Percentiles rank a stretch among this genome's conserved stretches.
Conservation (phyloP, 495 filamentous ascomycete genomes). For the Talaromyces thailandensis region DNA sequence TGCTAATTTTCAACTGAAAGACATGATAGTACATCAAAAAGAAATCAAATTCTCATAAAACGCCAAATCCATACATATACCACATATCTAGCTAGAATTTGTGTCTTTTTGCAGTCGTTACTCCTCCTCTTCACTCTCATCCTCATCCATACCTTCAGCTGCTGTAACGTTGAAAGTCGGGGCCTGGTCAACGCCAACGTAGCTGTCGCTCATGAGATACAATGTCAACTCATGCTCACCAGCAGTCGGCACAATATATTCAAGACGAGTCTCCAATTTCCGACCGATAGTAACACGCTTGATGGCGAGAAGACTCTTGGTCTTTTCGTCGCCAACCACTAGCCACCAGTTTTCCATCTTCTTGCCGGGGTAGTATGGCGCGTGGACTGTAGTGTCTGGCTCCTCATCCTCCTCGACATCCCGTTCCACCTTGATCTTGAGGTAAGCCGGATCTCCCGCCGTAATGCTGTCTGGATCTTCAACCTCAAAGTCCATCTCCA, state of each 20-base stretch:
- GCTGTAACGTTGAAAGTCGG: constrained; percentile 77
- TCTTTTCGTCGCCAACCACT: constrained; percentile 80
- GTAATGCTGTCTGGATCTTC: constrained; percentile 71
- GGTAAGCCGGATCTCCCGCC: constrained; percentile 70
- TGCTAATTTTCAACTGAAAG: not conserved
- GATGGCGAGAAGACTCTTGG: constrained; percentile 79
- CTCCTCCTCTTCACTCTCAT: constrained; percentile 74
- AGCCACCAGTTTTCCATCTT: constrained; percentile 99
- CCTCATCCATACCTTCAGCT: constrained; percentile 91
- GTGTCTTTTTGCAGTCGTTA: constrained; percentile 18
- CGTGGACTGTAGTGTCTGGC: constrained; percentile 78
- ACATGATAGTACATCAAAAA: not conserved
- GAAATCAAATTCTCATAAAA: not conserved
- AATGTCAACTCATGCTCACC: constrained; percentile 84
- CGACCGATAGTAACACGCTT: constrained; percentile 85
- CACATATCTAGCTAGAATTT: not conserved
- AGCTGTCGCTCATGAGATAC: constrained; percentile 96
- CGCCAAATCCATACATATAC: not conserved
- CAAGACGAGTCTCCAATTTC: constrained; percentile 67
- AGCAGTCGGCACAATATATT: constrained; percentile 78
- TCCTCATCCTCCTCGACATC: constrained; percentile 72
- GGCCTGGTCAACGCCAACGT: constrained; percentile 94
- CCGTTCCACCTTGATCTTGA: constrained; percentile 81
- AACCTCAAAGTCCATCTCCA: constrained; percentile 82
- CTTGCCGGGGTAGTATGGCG: constrained; percentile 83